Conservation (phyloP, 2,329 filamentous ascomycete species). For the Claviceps purpurea region DNA sequence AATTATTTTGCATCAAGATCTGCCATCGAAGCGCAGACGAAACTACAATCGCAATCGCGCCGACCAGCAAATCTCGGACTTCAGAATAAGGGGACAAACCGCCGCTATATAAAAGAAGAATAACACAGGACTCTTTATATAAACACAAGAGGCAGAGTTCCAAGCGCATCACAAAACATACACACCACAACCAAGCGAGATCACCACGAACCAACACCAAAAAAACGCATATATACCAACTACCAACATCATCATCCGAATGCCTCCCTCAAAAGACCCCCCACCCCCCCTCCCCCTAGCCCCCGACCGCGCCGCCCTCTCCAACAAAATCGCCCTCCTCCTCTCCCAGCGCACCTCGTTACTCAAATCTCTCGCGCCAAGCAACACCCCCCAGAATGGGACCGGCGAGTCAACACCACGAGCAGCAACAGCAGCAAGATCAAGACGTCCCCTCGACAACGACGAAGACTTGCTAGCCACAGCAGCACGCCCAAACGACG, state of each 20-base stretch:
- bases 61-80: too few species aligned
- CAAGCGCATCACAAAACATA: background rate
- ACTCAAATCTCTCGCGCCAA: conserved; percentile 16
- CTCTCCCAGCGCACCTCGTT: conserved; percentile 21
- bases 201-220: background rate
- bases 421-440: background rate
- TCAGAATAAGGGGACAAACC: too few species aligned
- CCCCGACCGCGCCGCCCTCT: conserved; percentile 23
- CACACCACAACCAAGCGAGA: background rate
- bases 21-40: too few species aligned
- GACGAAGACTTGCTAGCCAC: background rate
- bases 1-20: too few species aligned
- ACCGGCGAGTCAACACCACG: background rate
- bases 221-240: background rate
- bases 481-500: conserved; percentile 19
- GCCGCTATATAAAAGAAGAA: too few species aligned
- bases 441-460: conserved; percentile 9
- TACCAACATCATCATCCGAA: background rate
- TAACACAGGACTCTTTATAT: too few species aligned
- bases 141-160: too few species aligned
- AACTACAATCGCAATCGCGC: too few species aligned
- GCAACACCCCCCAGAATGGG: too few species aligned
- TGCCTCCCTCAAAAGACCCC: background rate
- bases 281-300: conserved; percentile 19
- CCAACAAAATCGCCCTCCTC: conserved; percentile 29